A percentile compares a stretch with the other conserved stretches of the same genome.
These are phyloP conservation scores for Spizellomyces punctatus DNA, from an alignment of 192 early-diverging fungal species.

Conservation along the genomic window DNA sequence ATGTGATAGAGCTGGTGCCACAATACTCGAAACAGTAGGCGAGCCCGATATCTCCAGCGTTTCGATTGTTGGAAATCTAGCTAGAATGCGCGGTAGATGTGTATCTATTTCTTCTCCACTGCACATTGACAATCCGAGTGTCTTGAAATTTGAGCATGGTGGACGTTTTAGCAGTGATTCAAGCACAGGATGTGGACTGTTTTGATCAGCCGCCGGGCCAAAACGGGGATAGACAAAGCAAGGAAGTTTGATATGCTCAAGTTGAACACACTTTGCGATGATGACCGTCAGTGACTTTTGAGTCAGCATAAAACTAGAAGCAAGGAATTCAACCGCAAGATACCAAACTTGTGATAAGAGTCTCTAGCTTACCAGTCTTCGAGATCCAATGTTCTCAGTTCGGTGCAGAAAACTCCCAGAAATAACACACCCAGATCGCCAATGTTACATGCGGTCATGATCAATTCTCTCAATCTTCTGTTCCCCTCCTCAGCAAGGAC, in stretches of 20 bases:
- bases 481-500: not conserved
- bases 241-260: not conserved
- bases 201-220: not conserved
- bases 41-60: constrained; percentile 1
- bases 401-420: not conserved
- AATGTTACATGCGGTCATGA: constrained; percentile 1
- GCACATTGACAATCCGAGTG: not conserved
- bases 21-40: not conserved
- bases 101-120: constrained; percentile 2
- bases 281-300: not conserved
- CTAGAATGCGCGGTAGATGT: not conserved
- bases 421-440: not conserved
- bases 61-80: not conserved
- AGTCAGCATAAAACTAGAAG: not conserved
- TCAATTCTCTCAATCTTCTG: not conserved
- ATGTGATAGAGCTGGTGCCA: not conserved
- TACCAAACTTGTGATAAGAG: not conserved
- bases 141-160: not conserved
- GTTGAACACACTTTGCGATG: not conserved
- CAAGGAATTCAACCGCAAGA: not conserved
- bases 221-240: not conserved
- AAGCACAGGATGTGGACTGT: not conserved
- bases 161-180: not conserved
- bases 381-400: not conserved
- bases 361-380: not conserved